Evolutionary conservation across 495 filamentous ascomycete species (phyloP), one percentile per base, ranked within the genome.

Genomic region (Clavariopsis aquatica): DNA sequence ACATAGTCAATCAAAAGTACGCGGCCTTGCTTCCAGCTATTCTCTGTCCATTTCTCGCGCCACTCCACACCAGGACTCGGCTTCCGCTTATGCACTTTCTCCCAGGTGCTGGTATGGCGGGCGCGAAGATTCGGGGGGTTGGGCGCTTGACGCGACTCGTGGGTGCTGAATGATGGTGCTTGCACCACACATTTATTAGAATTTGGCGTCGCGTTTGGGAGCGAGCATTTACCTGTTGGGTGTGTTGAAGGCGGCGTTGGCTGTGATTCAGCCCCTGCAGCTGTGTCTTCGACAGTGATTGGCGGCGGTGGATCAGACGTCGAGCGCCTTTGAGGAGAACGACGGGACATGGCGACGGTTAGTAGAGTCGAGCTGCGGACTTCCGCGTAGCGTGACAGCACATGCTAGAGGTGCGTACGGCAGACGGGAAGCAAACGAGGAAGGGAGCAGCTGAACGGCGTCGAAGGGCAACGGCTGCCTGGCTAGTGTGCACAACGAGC

Each of bases 1-100:
- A 76, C 69, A 55, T 74, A 75, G 47, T 75, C 71, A 46, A 76
- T 66, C 26, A 76, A 43, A 24, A 75, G 54, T 3, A 76, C 73
- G n/a, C 73, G 62, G 7, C 74, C 73, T 20, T 74, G 26, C 45
- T 61, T 65, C 64, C 64, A 75, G 49, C 69, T 72, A 28, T 72
- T 60, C 31, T 65, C 36, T 10, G 67, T 72, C 73, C 71, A 75
- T 47, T 69, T 68, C 19, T 66, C 63, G 22, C 65, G 69, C 72
- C 72, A 74, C 52, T 71, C 69, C 3, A 72, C 26, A n/a, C 59
- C 65, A 15, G 71, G 69, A 36, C 65, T 69, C 19, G 49, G 55
- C 27, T 61, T 69, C 9, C 68, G 36, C n/a, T 49, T 49, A 23
- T 71, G 55, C 12, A 49, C 55, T n/a, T 43, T 43, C 15, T 43